Evolutionary conservation across 129 eudicot genomes (phyloP), one percentile per base, ranked within the genome.

Genomic region (Flaveria brownii): DNA sequence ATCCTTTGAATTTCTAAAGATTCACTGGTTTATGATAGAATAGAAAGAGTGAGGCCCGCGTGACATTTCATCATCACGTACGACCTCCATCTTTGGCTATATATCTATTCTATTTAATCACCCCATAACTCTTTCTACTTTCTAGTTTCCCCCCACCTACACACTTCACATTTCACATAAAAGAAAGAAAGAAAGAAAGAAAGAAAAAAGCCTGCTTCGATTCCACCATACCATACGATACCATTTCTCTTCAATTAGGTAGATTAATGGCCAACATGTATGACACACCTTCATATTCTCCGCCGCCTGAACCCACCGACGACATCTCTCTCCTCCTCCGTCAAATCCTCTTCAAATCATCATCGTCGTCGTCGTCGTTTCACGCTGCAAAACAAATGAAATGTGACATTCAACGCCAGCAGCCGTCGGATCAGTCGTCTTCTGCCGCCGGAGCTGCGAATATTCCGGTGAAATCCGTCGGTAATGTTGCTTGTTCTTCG

Each of bases 291-390:
- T 68, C 84, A 13, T 72, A 83, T 16, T 69, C 80, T 8, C 77
- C 86, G 20, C 61, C 86, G 46, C 33, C 85, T 36, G 89, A 82
- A 43, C 45, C 81, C 68, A 20, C 86, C 74, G 97, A 92, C 46
- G 96, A 89, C 39, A 82, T 92, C 42, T 89, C 97, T 23, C 62
- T 84, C 63, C 85, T 92, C 45, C 85, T 92, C 70, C 88, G 84
- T 17, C 96, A 92, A 57, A 77, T 92, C 68, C 84, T 92, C 36
- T 82, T 69, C 30, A 89, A 86, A 49, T 80, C 97, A 0, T 70
- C 92, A 0, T 64, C 92, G 2, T 54, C 92, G 0, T 78, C 89
- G 0, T 54, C 68, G 12, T 33, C 22, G 2, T 51, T 54, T 30
- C 23, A 33, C 16, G 75, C 70, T 50, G 79, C 47, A 7, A 79